Evolutionary conservation across 768 basidiomycete species (phyloP).

Genomic region (Kwoniella botswanensis): DNA sequence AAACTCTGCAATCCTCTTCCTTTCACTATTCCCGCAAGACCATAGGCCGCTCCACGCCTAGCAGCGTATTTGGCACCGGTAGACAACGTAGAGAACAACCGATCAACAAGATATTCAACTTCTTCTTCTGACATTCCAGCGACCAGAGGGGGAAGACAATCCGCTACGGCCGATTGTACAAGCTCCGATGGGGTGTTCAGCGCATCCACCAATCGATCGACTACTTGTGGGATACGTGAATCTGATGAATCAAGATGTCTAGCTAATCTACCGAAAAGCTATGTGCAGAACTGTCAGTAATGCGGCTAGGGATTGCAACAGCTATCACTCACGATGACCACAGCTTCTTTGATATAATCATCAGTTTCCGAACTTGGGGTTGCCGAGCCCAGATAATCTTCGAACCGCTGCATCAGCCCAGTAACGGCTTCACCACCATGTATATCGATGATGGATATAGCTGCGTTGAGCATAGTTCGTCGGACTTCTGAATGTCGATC

Average conservation of each 20-base stretch:
- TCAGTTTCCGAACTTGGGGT: slow-evolving; percentile 70
- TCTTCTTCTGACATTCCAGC: slow-evolving; percentile 68
- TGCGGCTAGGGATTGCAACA: not conserved
- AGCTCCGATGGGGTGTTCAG: slow-evolving; percentile 93
- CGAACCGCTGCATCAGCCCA: slow-evolving; percentile 79
- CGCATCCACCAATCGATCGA: slow-evolving; percentile 83
- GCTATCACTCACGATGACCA: slow-evolving; percentile 67
- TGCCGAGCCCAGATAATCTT: slow-evolving; percentile 69
- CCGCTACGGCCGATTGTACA: slow-evolving; percentile 94
- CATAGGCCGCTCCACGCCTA: slow-evolving; percentile 97
- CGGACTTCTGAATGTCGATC: slow-evolving; percentile 82
- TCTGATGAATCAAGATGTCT: slow-evolving; percentile 81
- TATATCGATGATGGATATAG: slow-evolving; percentile 76
- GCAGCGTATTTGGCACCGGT: slow-evolving; percentile 83
- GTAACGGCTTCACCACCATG: slow-evolving; percentile 76
- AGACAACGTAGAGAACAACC: slow-evolving; percentile 76
- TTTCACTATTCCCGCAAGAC: slow-evolving; percentile 86
- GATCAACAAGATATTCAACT: slow-evolving; percentile 72
- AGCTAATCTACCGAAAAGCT: slow-evolving; percentile 86
- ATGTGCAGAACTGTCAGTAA: not conserved
- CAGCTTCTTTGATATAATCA: slow-evolving; percentile 91
- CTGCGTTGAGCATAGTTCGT: slow-evolving; percentile 84
- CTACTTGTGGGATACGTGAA: slow-evolving; percentile 75
- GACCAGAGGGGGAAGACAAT: slow-evolving; percentile 88
- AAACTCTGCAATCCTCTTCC: slow-evolving; percentile 86